Evolutionary conservation across 164 flowering plant species (phyloP), one percentile per base, ranked within the genome.

Genomic region (Litsea cubeba): DNA sequence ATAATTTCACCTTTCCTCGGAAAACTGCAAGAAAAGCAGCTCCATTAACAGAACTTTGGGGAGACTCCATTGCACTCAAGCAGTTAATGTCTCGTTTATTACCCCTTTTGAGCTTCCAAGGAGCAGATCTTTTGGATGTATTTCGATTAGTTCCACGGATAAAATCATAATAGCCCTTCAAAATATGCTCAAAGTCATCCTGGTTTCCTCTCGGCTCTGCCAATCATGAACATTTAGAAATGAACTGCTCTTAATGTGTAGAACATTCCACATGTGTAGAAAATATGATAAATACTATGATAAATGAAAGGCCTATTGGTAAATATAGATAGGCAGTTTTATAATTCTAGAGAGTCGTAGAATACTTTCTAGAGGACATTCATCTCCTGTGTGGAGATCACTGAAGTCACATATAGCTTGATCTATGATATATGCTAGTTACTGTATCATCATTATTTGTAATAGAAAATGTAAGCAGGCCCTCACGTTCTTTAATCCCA

Each of bases 1-100:
- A 54, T 15, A 54, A 20, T 54, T 50, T 25, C 71, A 95, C 99
- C 97, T 96, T 96, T 80, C 99, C 99, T 77, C 99, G 89, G 75
- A 90, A 96, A 79, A 96, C 99, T 66, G 97, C 98, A 82, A 96
- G 91, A 77, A 96, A 88, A 71, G 92, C 92, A 79, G 98, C 98
- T 72, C 95, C 99, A 50, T 78, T 79, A 26, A 49, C 51, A 23
- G 75, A 62, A 62, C 54, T 65, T 62, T 74, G 80, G 22, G 73
- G 50, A n/a, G 77, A 65, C 54, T 75, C 88, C 1, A 23, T 68
- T 6, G 32, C 71, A 74, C 72, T 50, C 12, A 60, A 63, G 54
- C 78, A 74, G 46, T 76, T 83, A 50, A 60, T 74, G 57, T 69
- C 84, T 50, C 78, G 69, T 66, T 82, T 89, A 78, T 84, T 87